A percentile compares a stretch with the other conserved stretches of the same genome.
These are phyloP conservation scores for Pneumocystis oryctolagi DNA, from an alignment of 1,139 yeast species.

Conservation along the genomic window DNA sequence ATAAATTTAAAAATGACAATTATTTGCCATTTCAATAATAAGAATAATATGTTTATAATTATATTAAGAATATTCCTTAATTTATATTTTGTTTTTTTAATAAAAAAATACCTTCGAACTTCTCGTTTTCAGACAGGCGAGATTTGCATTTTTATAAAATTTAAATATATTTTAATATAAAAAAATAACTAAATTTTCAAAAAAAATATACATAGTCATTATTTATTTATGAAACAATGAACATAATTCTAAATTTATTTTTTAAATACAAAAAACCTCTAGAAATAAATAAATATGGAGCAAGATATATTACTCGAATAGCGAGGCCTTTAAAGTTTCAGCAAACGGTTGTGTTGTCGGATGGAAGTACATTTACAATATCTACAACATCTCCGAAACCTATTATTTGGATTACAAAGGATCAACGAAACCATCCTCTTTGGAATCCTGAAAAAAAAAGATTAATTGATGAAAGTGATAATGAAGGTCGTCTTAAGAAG, in stretches of 20 bases:
- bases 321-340: constrained; percentile 8
- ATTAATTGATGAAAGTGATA: constrained; percentile 6
- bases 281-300: not conserved
- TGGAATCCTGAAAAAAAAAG: constrained; percentile 7
- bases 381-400: constrained; percentile 12
- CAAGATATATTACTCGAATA: not conserved
- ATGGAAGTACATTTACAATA: constrained; percentile 9
- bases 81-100: not conserved
- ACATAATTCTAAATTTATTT: not conserved
- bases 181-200: not conserved
- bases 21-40: not conserved
- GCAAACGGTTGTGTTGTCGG: constrained; percentile 10
- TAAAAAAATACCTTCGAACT: not conserved
- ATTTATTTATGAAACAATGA: not conserved
- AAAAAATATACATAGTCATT: not conserved
- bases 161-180: not conserved
- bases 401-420: constrained; percentile 8
- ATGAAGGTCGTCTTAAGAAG: constrained; percentile 8
- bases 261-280: not conserved
- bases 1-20: not conserved
- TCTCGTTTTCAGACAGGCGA: not conserved
- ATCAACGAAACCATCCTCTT: constrained; percentile 8
- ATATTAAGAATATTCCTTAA: not conserved
- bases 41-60: not conserved
- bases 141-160: not conserved